Evolutionary conservation across 2,329 filamentous ascomycete genomes (phyloP).

Genomic region (Claviceps arundinis): DNA sequence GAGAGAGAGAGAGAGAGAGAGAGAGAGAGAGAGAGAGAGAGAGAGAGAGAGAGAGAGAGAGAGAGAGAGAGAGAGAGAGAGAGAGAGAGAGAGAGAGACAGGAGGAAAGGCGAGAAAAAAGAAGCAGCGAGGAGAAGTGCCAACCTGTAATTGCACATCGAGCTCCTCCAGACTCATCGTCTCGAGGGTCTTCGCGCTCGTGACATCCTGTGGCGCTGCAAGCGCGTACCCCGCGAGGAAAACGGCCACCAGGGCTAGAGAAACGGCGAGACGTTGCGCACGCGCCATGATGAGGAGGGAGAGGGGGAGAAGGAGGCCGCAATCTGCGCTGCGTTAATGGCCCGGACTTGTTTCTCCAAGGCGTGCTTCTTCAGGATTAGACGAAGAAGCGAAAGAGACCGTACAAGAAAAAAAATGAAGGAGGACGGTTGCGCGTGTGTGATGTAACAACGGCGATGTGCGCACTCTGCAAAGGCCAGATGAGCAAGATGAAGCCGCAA

Average conservation of each 20-base stretch:
- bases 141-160: conserved; percentile 59
- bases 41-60: no score
- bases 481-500: no score
- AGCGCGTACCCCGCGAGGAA: conserved; percentile 9
- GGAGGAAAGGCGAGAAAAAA: not conserved
- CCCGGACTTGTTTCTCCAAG: no score
- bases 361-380: no score
- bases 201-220: conserved; percentile 14
- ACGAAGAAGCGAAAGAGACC: not conserved
- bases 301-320: not conserved
- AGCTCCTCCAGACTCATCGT: conserved; percentile 49
- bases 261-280: not conserved
- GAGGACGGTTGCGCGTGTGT: no score
- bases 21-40: no score
- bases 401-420: not conserved
- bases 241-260: not conserved
- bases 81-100: not conserved
- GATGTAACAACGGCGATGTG: no score
- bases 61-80: not conserved
- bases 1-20: no score
- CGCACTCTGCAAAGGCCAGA: no score
- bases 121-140: not conserved
- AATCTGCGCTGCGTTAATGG: no score
- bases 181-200: conserved; percentile 12
- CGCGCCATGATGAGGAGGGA: not conserved